phyloP scores from a whole-genome alignment of 768 basidiomycete genomes.

The Mycena epipterygia region DNA sequence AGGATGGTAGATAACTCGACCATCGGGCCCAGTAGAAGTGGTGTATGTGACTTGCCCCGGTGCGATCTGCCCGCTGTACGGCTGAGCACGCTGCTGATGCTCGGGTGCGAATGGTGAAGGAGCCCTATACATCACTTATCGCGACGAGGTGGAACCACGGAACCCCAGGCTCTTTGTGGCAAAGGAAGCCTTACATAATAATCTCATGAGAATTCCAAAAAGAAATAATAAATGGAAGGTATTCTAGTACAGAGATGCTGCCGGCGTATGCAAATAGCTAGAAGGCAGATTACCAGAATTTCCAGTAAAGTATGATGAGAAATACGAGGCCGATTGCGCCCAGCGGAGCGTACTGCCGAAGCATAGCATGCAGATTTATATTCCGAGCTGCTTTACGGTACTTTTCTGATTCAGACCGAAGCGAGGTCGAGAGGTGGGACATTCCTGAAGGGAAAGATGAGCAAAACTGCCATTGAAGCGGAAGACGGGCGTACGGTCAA shows the following conservation, averaged over 20 bases:
- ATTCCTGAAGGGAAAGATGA: constrained; percentile 72
- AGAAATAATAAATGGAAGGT: constrained; percentile 27
- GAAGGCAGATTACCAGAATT: constrained; percentile 69
- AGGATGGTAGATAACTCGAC: constrained; percentile 74
- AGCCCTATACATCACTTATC: constrained; percentile 47
- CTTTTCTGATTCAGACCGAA: constrained; percentile 97
- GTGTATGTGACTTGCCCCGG: constrained; percentile 84
- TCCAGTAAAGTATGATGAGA: constrained; percentile 84
- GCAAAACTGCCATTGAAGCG: constrained; percentile 4
- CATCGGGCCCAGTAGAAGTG: constrained; percentile 73
- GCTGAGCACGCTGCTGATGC: constrained; percentile 43
- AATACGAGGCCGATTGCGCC: constrained; percentile 86
- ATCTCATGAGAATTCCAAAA: constrained; percentile 3
- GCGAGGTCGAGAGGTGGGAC: constrained; percentile 95
- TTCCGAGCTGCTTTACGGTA: constrained; percentile 96
- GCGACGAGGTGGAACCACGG: constrained; percentile 11
- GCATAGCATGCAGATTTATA: constrained; percentile 93
- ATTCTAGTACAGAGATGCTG: constrained; percentile 13
- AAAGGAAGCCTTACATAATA: constrained; percentile 20
- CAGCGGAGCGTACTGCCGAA: constrained; percentile 96
- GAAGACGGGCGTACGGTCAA: constrained; percentile 79
- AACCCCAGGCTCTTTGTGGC: constrained; percentile 14
- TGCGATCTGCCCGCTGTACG: constrained; percentile 60
- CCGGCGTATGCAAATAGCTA: background rate
- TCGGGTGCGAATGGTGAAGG: constrained; percentile 38